Evolutionary conservation across 495 filamentous ascomycete species (phyloP).

Genomic region (Sordaria brevicollis): DNA sequence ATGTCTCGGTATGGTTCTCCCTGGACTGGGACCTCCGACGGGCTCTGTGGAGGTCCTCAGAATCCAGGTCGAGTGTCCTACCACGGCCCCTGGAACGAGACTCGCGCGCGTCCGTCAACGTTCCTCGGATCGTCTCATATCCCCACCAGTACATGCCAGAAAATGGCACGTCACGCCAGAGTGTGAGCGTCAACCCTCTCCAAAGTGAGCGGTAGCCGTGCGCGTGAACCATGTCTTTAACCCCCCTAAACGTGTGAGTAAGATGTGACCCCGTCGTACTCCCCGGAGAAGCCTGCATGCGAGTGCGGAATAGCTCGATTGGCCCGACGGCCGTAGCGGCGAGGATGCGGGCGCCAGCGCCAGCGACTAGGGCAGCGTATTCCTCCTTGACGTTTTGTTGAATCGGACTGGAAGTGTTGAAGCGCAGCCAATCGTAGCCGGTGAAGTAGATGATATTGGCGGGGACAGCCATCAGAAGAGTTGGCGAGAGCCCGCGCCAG

Average conservation of each 20-base stretch:
- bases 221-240: slow-evolving; percentile 65
- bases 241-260: slow-evolving; percentile 58
- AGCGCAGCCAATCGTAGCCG: slow-evolving; percentile 91
- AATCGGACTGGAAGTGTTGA: slow-evolving; percentile 57
- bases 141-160: slow-evolving; percentile 97
- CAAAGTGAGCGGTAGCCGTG: slow-evolving; percentile 77
- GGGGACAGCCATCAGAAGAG: slow-evolving; percentile 86
- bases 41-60: slow-evolving; percentile 19
- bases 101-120: slow-evolving; percentile 53
- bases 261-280: slow-evolving; percentile 44
- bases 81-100: slow-evolving; percentile 28
- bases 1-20: slow-evolving; percentile 57
- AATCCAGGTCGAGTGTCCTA: slow-evolving; percentile 17
- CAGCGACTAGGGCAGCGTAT: slow-evolving; percentile 73
- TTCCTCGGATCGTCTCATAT: slow-evolving; percentile 70
- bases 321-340: slow-evolving; percentile 80
- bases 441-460: slow-evolving; percentile 98
- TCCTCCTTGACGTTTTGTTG: slow-evolving; percentile 47
- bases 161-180: slow-evolving; percentile 97
- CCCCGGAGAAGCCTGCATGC: slow-evolving; percentile 72
- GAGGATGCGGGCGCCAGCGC: slow-evolving; percentile 61
- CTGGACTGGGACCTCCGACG: slow-evolving; percentile 38
- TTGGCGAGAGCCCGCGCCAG: slow-evolving; percentile 89
- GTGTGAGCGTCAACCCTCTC: slow-evolving; percentile 83
- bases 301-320: slow-evolving; percentile 89